Evolutionary conservation across 2,329 filamentous ascomycete genomes (phyloP), one percentile per base, ranked within the genome.

Genomic region (Phialocephala subalpina): DNA sequence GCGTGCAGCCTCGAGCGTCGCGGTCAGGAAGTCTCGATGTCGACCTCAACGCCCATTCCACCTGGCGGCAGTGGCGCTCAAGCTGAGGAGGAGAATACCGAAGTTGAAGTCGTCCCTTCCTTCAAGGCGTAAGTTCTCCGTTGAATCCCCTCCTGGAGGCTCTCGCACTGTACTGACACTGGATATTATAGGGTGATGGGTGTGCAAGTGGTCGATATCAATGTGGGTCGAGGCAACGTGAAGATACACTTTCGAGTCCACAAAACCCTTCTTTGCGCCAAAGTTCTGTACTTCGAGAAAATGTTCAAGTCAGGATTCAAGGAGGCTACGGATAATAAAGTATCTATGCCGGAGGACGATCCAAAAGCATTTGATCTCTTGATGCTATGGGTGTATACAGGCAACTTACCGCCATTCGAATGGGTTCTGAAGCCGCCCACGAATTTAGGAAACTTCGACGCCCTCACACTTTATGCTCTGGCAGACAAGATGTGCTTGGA

Each of bases 241-340:
- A 22, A 60, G 27, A 40, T 42, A 1, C 59, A 63, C 42, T 69
- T 65, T 36, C 42, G 47, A 1, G 38, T 69, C 1, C 62, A 69
- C 52, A 65, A 65, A 25, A 55, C 56, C 3, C 16, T 58, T 7
- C 65, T 69, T 2, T 65, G 65, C 20, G 20, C 36, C 1, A 64
- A 63, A n/a, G 52, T 69, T 5, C 53, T 40, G 0, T 65, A 63
- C 36, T 65, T 69, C 58, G 29, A 63, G 1, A 67, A 47, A 11
- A 68, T 68, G 64, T 68, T 70, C 49, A 57, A 59, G 16, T 42
- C 53, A 0, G 56, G 58, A 3, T 65, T 65, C 29, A 38, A 49
- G 9, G 66, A 68, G 56, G 33, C 61, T 18, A 42, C 8, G 2
- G 45, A 38, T 7, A 63, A 57, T 16, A 35, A 7, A 1, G 62